Base-by-base conservation (phyloP, 257 asterid species). In the Fraxinus anomala region DNA sequence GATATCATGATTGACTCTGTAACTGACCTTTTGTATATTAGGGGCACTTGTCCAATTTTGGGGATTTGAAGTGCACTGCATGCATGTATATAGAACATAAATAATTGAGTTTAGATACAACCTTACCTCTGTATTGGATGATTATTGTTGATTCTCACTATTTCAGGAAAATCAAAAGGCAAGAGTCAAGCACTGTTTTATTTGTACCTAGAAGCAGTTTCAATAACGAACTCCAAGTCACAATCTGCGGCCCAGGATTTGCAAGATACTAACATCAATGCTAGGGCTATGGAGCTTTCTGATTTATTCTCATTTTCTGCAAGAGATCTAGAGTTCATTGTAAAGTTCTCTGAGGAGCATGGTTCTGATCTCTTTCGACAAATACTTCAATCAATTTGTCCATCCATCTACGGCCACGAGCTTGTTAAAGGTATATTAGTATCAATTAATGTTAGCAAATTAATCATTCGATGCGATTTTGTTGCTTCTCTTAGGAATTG, bases 401-500 rank as follows among this genome's bases (percentile, higher is more conserved):
- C 99, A 76, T 93, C 98, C 72, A 95, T 95, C 80, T 95, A 91
- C 24, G 99, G 99, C 39, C 99, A 95, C 73, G 99, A 93, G 84
- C 97, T 95, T 86, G 97, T 95, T 80, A 95, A 95, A 92, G 98
- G 99, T 95, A 87, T 54, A 61, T 73, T 39, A 59, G 42, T n/a
- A 24, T 44, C 37, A 66, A 72, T 72, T 24, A 63, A 75, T 76
- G 34, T 34, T 73, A 26, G 73, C 80, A 74, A 61, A 24, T 70
- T 73, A 42, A 31, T 14, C 51, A 42, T 78, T 56, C n/a, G 54
- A 68, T 65, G 23, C 70, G 42, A 34, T 31, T 78, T 26, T 72
- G 54, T 79, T 65, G 70, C 65, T 6, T 71, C 36, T 76, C 72
- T 16, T 76, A 61, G 30, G 13, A 28, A 51, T 73, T 69, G 51